These are phyloP conservation scores for Aspergillus nomiae DNA, from an alignment of 2,329 filamentous ascomycete genomes.

Conservation along the genomic window DNA sequence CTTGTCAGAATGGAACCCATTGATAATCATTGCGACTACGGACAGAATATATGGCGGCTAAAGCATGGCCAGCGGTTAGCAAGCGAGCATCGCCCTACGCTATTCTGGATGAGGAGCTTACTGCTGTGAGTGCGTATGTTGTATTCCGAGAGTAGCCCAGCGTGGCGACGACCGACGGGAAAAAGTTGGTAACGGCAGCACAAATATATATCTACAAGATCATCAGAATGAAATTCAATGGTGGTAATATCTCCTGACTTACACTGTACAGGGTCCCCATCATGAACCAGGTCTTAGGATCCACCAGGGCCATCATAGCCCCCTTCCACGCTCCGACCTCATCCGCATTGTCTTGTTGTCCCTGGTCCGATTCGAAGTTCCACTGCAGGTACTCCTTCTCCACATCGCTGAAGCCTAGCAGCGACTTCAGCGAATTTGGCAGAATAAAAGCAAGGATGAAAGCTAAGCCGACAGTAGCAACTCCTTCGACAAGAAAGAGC, in stretches of 20 bases:
- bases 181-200: background rate
- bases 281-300: background rate
- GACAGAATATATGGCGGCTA: background rate
- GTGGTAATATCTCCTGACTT: background rate
- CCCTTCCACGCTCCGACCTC: background rate
- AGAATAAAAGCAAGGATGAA: background rate
- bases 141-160: background rate
- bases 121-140: background rate
- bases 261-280: background rate
- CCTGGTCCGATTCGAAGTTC: background rate
- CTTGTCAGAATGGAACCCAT: background rate
- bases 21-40: background rate
- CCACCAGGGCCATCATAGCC: background rate
- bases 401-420: background rate
- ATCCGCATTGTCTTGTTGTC: background rate
- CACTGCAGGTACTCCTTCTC: background rate
- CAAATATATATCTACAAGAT: background rate
- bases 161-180: background rate
- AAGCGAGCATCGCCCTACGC: background rate
- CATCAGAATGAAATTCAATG: background rate
- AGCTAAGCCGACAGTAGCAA: background rate
- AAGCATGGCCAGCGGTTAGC: background rate
- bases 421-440: background rate
- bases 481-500: background rate
- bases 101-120: background rate